Percentiles rank a stretch among this genome's conserved stretches.
phyloP scores from a whole-genome alignment of 2,329 filamentous ascomycete species.

The Exserohilum rostratum region DNA sequence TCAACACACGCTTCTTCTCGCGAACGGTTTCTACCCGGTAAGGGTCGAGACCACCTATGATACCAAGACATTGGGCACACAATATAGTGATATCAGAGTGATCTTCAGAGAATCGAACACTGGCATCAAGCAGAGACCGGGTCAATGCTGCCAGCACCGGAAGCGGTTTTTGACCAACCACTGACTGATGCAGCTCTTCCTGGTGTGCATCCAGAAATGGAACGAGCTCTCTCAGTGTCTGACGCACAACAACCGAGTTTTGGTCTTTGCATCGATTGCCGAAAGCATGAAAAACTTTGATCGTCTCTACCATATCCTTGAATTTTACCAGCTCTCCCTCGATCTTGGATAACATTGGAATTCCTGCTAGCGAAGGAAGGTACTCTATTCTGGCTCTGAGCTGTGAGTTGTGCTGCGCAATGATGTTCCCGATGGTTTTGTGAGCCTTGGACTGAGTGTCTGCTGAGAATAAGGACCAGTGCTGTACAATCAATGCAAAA shows the following conservation, averaged over 20 bases:
- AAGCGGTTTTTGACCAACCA: conserved; percentile 83
- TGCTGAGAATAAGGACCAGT: conserved; percentile 74
- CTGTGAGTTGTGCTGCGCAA: conserved; percentile 66
- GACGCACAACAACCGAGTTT: conserved; percentile 81
- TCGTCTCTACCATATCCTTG: conserved; percentile 68
- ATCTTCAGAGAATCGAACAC: conserved; percentile 75
- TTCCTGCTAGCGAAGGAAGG: conserved; percentile 76
- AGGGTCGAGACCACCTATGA: conserved; percentile 89
- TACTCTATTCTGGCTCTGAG: conserved; percentile 72
- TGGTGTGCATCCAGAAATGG: conserved; percentile 76
- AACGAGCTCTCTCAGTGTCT: conserved; percentile 78
- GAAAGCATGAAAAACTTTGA: conserved; percentile 73
- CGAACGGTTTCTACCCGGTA: conserved; percentile 83
- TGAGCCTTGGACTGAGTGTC: conserved; percentile 65
- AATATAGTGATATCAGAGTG: conserved; percentile 72
- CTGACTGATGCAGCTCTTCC: conserved; percentile 76
- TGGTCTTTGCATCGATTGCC: conserved; percentile 78
- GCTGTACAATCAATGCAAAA: conserved; percentile 81
- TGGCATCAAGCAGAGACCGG: conserved; percentile 82
- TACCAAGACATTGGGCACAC: conserved; percentile 81
- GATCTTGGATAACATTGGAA: conserved; percentile 71
- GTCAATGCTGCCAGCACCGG: conserved; percentile 72
- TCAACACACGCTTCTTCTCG: conserved; percentile 81
- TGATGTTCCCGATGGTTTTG: conserved; percentile 67
- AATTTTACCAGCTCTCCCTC: conserved; percentile 69